A percentile compares a stretch with the other conserved stretches of the same genome.
These are phyloP conservation scores for Ephemerocybe angulata DNA, from an alignment of 768 basidiomycete genomes.

Conservation along the genomic window DNA sequence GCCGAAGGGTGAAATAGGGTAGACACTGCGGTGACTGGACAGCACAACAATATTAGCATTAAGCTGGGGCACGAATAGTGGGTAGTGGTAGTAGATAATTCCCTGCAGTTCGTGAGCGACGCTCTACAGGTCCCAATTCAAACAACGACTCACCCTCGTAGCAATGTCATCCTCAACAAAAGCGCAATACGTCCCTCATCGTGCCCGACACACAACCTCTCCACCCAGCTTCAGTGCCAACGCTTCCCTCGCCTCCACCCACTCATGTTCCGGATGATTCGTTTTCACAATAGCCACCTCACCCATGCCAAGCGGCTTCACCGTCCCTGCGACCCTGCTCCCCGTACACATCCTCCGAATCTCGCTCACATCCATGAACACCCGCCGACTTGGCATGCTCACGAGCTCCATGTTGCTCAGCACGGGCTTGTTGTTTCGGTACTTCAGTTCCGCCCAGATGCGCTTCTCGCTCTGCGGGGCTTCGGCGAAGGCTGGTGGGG, in stretches of 20 bases:
- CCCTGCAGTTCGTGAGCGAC: no score
- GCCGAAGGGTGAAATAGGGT: no score
- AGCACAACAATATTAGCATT: no score
- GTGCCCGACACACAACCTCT: slow-evolving; percentile 83
- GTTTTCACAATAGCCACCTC: slow-evolving; percentile 88
- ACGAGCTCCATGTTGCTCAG: slow-evolving; percentile 76
- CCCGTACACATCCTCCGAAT: slow-evolving; percentile 80
- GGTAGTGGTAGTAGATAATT: no score
- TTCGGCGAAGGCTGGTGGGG: slow-evolving; percentile 57
- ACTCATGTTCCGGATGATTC: slow-evolving; percentile 66
- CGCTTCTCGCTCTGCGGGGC: slow-evolving; percentile 65
- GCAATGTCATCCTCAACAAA: no score
- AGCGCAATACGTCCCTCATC: no score
- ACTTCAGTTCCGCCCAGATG: slow-evolving; percentile 94
- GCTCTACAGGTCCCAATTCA: no score
- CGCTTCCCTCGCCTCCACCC: slow-evolving; percentile 93
- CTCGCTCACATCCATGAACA: slow-evolving; percentile 72
- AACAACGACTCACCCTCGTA: no score
- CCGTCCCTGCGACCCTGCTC: slow-evolving; percentile 62
- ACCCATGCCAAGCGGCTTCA: slow-evolving; percentile 85
- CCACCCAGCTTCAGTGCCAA: slow-evolving; percentile 72
- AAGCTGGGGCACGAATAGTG: no score
- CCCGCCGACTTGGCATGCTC: slow-evolving; percentile 76
- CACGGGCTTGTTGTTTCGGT: slow-evolving; percentile 85
- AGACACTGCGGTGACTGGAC: no score